Evolutionary conservation across 805 yeast species (phyloP), one percentile per base, ranked within the genome.

Genomic region (Candida lessepsii): DNA sequence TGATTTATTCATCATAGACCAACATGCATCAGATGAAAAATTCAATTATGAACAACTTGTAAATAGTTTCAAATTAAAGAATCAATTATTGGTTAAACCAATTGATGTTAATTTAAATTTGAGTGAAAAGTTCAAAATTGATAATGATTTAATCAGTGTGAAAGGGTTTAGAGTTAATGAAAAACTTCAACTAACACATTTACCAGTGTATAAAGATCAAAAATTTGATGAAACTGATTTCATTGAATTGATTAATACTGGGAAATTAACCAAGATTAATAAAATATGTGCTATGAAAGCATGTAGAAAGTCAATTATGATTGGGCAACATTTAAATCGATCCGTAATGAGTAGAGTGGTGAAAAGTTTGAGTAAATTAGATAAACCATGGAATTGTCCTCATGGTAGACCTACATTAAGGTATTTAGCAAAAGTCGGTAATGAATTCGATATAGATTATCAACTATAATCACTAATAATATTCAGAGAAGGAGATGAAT

Each of bases 391-490:
- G 99, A 84, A 83, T 51, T 81, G 89, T 54, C 99, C 99, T 0
- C 99, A 93, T 62, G 99, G 99, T 0, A 69, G 99, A 47, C 99
- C 99, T 0, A 93, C 99, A 1, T 80, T 93, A 84, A 73, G 99
- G 40, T 97, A 91, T 60, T 67, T 91, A 43, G 16, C 33, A 11
- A 24, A 15, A 7, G 18, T 23, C 2, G 3, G 13, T 14, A 10
- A 27, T 9, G 42, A 19, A 3, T 48, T 45, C 30, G 30, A 32
- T 16, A 17, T 38, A 15, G 60, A 56, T 38, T 56, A 55, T 40
- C 13, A 31, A 11, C 8, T 31, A 21, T 20, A 14, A 14, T 20
- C 13, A 29, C 18, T 4, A 9, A 28, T 28, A 16, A 28, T 20
- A n/a, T n/a, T n/a, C n/a, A n/a, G n/a, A n/a, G n/a, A n/a, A n/a